A percentile compares a stretch with the other conserved stretches of the same genome.
phyloP scores from a whole-genome alignment of 148 eudicot genomes.

The Dysphania ambrosioides region DNA sequence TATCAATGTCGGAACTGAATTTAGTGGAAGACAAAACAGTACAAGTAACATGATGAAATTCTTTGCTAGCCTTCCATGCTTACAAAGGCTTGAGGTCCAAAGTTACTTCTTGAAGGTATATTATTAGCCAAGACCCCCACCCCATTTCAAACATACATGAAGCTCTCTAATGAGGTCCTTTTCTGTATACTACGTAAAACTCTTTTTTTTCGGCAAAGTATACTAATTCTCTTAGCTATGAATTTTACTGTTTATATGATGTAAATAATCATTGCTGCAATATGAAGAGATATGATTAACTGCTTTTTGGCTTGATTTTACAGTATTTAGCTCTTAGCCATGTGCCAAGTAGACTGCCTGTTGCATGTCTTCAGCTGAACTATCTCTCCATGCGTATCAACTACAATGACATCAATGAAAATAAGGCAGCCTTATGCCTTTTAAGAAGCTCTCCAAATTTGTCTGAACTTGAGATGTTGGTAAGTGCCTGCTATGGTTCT shows the following conservation, averaged over 20 bases:
- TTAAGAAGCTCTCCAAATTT: conserved; percentile 72
- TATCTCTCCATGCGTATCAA: conserved; percentile 70
- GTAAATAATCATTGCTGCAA: not conserved
- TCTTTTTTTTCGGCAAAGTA: no score
- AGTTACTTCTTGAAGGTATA: conserved; percentile 76
- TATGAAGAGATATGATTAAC: not conserved
- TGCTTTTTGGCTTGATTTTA: conserved; percentile 3
- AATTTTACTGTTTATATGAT: not conserved
- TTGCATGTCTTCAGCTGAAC: conserved; percentile 50
- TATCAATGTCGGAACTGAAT: conserved; percentile 37
- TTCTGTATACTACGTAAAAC: no score
- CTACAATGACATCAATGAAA: conserved; percentile 59
- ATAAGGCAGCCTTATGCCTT: conserved; percentile 57
- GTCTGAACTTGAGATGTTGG: conserved; percentile 75
- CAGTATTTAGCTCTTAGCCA: conserved; percentile 68
- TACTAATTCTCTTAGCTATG: no score
- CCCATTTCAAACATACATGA: not conserved
- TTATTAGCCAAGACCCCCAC: not conserved
- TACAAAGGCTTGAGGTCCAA: conserved; percentile 82
- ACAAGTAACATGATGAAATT: conserved; percentile 62
- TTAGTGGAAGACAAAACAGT: conserved; percentile 36
- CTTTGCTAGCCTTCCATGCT: conserved; percentile 56
- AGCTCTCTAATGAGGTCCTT: not conserved
- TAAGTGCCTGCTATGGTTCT: conserved; percentile 24
- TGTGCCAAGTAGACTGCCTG: conserved; percentile 58